Percentiles rank a stretch among this genome's conserved stretches.
These are phyloP conservation scores for Podila clonocystis DNA, from an alignment of 192 early-diverging fungal species.

Conservation along the genomic window DNA sequence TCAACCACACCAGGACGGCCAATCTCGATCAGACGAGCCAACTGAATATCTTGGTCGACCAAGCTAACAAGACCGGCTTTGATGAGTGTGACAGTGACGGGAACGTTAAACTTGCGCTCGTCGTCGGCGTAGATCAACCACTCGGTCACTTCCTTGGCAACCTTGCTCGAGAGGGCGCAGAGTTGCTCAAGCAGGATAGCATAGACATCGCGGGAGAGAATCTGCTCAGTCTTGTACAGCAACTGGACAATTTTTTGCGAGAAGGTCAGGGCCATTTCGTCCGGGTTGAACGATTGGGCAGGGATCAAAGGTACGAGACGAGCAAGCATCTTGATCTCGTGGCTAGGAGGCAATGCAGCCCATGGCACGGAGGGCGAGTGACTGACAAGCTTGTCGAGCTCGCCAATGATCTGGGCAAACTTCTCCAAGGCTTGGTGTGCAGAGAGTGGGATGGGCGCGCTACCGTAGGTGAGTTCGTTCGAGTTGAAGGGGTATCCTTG, in stretches of 20 bases:
- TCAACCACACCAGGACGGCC: conserved; percentile 76
- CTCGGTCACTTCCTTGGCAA: conserved; percentile 84
- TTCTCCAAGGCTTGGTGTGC: conserved; percentile 70
- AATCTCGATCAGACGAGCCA: conserved; percentile 86
- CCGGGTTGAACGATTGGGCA: conserved; percentile 73
- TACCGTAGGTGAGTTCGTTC: conserved; percentile 23
- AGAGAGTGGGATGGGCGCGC: conserved; percentile 37
- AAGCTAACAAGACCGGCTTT: conserved; percentile 80
- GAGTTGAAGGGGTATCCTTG: conserved; percentile 38
- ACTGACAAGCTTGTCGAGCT: conserved; percentile 82
- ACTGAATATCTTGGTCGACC: conserved; percentile 87
- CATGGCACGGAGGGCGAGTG: conserved; percentile 63
- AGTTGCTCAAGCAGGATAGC: conserved; percentile 84
- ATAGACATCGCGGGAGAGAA: conserved; percentile 83
- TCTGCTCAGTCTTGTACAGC: conserved; percentile 82
- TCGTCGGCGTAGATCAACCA: conserved; percentile 97
- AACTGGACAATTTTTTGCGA: conserved; percentile 89
- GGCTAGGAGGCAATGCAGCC: conserved; percentile 77
- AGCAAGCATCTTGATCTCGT: conserved; percentile 78
- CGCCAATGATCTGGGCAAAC: conserved; percentile 70
- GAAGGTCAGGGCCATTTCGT: conserved; percentile 86
- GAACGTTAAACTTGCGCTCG: conserved; percentile 93
- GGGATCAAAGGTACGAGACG: conserved; percentile 82
- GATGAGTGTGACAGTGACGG: conserved; percentile 84
- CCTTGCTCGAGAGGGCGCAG: conserved; percentile 84